Conservation (phyloP, 208 protist species). For the Vickermania ingenoplastis region DNA sequence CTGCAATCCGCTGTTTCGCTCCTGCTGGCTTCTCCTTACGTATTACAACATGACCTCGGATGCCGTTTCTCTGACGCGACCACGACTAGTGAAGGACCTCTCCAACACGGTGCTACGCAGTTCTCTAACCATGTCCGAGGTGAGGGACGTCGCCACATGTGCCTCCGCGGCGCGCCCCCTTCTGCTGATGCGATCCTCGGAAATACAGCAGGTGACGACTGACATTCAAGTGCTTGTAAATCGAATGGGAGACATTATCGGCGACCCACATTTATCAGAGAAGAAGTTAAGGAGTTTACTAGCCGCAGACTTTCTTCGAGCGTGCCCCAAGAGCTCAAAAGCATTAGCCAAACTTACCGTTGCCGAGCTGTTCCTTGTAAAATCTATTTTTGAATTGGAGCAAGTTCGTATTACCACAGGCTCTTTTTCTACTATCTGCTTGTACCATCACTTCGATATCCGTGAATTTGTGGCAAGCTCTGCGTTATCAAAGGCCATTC, state of each 20-base stretch:
- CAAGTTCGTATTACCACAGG: slow-evolving; percentile 58
- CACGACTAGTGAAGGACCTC: too few species aligned
- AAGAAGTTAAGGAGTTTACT: too few species aligned
- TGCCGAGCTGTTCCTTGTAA: slow-evolving; percentile 57
- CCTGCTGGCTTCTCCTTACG: slow-evolving; percentile 67
- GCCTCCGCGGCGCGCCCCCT: slow-evolving; percentile 65
- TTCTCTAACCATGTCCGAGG: too few species aligned
- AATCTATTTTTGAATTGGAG: slow-evolving; percentile 50
- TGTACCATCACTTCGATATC: slow-evolving; percentile 71
- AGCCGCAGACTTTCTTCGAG: not conserved
- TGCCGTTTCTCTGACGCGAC: too few species aligned
- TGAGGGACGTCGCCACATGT: too few species aligned
- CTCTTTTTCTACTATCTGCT: slow-evolving; percentile 58
- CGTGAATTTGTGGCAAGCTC: slow-evolving; percentile 72
- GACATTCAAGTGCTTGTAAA: slow-evolving; percentile 55
- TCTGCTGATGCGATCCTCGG: slow-evolving; percentile 67
- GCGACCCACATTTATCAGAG: too few species aligned
- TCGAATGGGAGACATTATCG: slow-evolving; percentile 17
- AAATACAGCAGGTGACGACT: slow-evolving; percentile 61
- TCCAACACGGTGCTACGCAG: too few species aligned
- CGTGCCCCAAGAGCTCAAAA: slow-evolving; percentile 17
- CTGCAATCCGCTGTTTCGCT: too few species aligned
- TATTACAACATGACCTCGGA: slow-evolving; percentile 69
- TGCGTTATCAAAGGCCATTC: slow-evolving; percentile 26
- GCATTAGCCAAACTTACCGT: too few species aligned